A percentile compares a stretch with the other conserved stretches of the same genome.
Evolutionary conservation across 768 basidiomycete genomes (phyloP).

Genomic region (Mycena floridula): DNA sequence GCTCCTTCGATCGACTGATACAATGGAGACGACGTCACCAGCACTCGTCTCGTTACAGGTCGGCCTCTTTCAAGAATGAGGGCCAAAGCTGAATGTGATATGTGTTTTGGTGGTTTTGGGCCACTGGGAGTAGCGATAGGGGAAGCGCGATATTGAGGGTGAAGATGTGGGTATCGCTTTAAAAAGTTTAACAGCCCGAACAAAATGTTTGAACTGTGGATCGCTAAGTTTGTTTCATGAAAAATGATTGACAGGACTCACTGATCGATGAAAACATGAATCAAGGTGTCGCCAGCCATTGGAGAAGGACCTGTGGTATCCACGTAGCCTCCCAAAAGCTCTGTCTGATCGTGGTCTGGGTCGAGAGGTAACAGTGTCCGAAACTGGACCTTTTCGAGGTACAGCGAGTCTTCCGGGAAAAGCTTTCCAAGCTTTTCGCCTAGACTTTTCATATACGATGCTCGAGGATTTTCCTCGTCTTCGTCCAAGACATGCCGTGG

Average conservation of each 20-base stretch:
- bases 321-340: constrained; percentile 15
- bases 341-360: constrained; percentile 6
- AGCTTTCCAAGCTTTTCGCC: constrained; percentile 15
- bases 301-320: constrained; percentile 17
- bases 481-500: too few species aligned
- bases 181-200: constrained; percentile 74
- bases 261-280: constrained; percentile 42
- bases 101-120: constrained; percentile 31
- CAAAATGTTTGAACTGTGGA: constrained; percentile 75
- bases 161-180: constrained; percentile 42
- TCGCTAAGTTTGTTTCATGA: too few species aligned
- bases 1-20: constrained; percentile 78
- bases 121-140: constrained; percentile 27
- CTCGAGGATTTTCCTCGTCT: constrained; percentile 11
- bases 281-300: constrained; percentile 16
- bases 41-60: constrained; percentile 63
- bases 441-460: constrained; percentile 13
- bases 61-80: constrained; percentile 81
- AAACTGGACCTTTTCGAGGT: constrained; percentile 8
- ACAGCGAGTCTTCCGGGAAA: constrained; percentile 15
- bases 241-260: constrained; percentile 16
- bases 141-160: constrained; percentile 10
- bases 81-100: constrained; percentile 74
- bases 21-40: constrained; percentile 77
- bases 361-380: constrained; percentile 3